Conservation (phyloP, 495 filamentous ascomycete species). For the Cryomyces minteri region DNA sequence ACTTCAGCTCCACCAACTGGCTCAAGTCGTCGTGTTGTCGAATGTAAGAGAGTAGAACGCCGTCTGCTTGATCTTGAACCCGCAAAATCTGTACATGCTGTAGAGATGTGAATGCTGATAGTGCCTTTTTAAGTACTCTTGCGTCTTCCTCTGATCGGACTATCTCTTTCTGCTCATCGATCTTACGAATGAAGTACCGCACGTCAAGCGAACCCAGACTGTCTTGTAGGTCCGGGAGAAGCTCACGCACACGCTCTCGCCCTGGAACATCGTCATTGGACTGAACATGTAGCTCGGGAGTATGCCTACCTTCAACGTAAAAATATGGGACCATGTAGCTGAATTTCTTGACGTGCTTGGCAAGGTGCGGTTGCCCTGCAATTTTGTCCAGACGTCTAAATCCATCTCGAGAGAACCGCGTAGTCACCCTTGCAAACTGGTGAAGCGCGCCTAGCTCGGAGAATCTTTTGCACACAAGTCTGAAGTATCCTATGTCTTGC, state of each 20-base stretch:
- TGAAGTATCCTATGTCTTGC: slow-evolving; percentile 29
- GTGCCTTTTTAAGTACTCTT: slow-evolving; percentile 32
- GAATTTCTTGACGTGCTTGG: slow-evolving; percentile 44
- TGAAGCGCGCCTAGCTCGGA: slow-evolving; percentile 39
- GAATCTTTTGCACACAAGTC: slow-evolving; percentile 43
- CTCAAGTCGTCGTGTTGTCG: slow-evolving; percentile 16
- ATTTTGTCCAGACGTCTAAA: slow-evolving; percentile 36
- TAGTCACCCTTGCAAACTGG: slow-evolving; percentile 38
- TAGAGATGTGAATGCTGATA: slow-evolving; percentile 37
- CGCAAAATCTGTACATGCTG: slow-evolving; percentile 49
- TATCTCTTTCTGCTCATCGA: slow-evolving; percentile 25
- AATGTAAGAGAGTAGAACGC: slow-evolving; percentile 28
- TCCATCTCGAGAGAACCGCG: slow-evolving; percentile 40
- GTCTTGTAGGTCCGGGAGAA: slow-evolving; percentile 13
- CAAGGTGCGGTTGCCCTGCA: slow-evolving; percentile 28
- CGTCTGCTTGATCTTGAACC: slow-evolving; percentile 39
- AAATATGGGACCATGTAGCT: slow-evolving; percentile 57
- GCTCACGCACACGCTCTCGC: slow-evolving; percentile 16
- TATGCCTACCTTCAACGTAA: slow-evolving; percentile 27
- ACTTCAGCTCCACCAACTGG: slow-evolving; percentile 29
- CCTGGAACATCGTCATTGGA: slow-evolving; percentile 25
- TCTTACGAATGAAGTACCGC: slow-evolving; percentile 20
- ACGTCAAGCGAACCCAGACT: slow-evolving; percentile 18
- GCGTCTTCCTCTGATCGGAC: slow-evolving; percentile 22
- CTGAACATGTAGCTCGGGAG: slow-evolving; percentile 6